Conservation (phyloP, 139 green algal species). For the Chlorella ohadii region DNA sequence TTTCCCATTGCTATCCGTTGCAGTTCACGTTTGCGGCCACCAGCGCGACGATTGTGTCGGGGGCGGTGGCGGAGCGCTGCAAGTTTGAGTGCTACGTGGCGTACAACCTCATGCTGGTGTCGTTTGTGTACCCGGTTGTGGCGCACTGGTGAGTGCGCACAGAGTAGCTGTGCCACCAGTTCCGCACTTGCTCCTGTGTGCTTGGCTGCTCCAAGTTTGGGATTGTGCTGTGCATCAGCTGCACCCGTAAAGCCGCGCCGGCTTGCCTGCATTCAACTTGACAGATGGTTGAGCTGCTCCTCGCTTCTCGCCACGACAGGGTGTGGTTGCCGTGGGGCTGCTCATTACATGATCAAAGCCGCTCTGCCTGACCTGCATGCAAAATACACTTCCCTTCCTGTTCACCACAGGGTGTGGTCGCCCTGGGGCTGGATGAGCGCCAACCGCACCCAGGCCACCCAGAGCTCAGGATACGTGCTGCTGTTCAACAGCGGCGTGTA, state of each 20-base stretch:
- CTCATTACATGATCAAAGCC: no score
- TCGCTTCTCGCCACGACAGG: no score
- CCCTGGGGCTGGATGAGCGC: slow-evolving; percentile 53
- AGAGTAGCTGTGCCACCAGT: background rate
- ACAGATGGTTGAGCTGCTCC: no score
- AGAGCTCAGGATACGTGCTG: slow-evolving; percentile 13
- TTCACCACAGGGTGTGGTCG: slow-evolving; percentile 55
- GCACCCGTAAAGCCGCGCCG: no score
- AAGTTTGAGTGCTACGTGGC: slow-evolving; percentile 39
- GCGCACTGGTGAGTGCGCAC: slow-evolving; percentile 58
- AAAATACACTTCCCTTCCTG: background rate
- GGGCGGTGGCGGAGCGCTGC: slow-evolving; percentile 74
- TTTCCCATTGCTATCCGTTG: no score
- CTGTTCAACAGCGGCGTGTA: slow-evolving; percentile 52
- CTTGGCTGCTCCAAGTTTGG: background rate
- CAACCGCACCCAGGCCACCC: slow-evolving; percentile 20
- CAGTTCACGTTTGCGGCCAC: slow-evolving; percentile 72
- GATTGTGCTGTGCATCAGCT: no score
- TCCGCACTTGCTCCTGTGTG: no score
- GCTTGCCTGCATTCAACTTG: no score
- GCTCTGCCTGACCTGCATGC: no score
- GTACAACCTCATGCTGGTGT: slow-evolving; percentile 73
- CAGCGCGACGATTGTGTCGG: slow-evolving; percentile 77
- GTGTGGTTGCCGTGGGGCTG: no score
- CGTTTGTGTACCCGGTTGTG: slow-evolving; percentile 80